Percentiles rank a stretch among this genome's conserved stretches.
These are phyloP conservation scores for Pythium myriotylum DNA, from an alignment of 352 stramenopile species.

Conservation along the genomic window DNA sequence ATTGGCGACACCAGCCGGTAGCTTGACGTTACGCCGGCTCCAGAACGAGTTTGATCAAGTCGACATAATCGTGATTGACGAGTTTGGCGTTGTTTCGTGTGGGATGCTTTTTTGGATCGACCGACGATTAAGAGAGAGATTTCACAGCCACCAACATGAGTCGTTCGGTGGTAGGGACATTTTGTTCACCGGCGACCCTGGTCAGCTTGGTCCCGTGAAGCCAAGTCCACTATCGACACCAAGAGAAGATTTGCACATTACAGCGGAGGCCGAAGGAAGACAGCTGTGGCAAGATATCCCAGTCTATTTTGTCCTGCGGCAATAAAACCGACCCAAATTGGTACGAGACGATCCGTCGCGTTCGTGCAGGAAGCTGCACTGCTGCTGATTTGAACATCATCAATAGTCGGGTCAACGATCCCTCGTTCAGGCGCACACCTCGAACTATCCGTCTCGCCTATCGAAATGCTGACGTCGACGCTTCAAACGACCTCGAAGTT, in stretches of 20 bases:
- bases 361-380: background rate
- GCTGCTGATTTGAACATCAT: background rate
- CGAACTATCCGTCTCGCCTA: background rate
- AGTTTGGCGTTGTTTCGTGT: constrained; percentile 5
- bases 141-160: background rate
- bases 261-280: background rate
- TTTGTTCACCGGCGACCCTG: constrained; percentile 3
- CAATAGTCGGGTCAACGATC: constrained; percentile 1
- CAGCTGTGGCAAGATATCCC: background rate
- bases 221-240: background rate
- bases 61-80: constrained; percentile 1
- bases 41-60: background rate
- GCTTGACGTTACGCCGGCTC: background rate
- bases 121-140: constrained; percentile 5
- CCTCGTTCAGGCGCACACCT: background rate
- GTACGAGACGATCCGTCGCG: background rate
- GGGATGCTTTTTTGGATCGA: constrained; percentile 11
- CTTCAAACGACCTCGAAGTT: background rate
- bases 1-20: background rate
- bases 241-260: background rate
- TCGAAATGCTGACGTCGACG: background rate
- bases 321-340: constrained; percentile 7
- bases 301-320: background rate
- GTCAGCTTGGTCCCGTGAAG: constrained; percentile 2
- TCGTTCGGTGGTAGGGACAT: constrained; percentile 3